Evolutionary conservation across 495 filamentous ascomycete genomes (phyloP).

Genomic region (Penicillium ochrochloron): DNA sequence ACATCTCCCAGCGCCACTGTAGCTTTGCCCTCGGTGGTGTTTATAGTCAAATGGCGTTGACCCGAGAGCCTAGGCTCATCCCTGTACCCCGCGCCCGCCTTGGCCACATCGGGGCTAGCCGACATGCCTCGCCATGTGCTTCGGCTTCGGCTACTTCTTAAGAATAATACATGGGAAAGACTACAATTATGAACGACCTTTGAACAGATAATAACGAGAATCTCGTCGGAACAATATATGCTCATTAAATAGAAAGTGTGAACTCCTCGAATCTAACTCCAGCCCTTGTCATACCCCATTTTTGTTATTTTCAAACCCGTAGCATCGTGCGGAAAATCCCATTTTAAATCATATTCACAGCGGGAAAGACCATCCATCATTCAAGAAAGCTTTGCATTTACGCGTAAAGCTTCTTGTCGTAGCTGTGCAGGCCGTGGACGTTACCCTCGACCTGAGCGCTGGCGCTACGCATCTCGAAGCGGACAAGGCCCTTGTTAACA

Average conservation of each 20-base stretch:
- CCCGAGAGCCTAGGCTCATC: conserved; percentile 37
- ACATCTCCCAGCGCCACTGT: conserved; percentile 20
- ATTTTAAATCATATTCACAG: conserved; percentile 32
- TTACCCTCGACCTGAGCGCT: conserved; percentile 95
- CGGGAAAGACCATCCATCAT: conserved; percentile 22
- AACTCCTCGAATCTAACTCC: conserved; percentile 41
- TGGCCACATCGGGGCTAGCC: conserved; percentile 27
- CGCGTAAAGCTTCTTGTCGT: conserved; percentile 99
- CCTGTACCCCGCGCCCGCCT: conserved; percentile 36
- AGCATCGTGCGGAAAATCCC: conserved; percentile 36
- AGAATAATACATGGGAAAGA: not conserved
- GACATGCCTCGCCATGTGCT: conserved; percentile 27
- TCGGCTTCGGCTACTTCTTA: conserved; percentile 2
- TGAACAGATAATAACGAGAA: not conserved
- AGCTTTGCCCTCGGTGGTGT: conserved; percentile 12
- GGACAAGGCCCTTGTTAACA: conserved; percentile 75
- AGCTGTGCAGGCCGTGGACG: conserved; percentile 94
- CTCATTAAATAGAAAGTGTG: conserved; percentile 32
- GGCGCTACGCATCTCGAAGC: conserved; percentile 92
- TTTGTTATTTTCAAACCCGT: conserved; percentile 40
- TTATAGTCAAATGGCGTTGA: conserved; percentile 23
- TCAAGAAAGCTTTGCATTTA: conserved; percentile 48
- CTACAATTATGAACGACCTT: not conserved
- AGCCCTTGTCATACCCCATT: conserved; percentile 37
- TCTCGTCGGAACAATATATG: conserved; percentile 17